These are phyloP conservation scores for Dactylellina leptospora DNA, from an alignment of 2,329 filamentous ascomycete species.

Conservation along the genomic window DNA sequence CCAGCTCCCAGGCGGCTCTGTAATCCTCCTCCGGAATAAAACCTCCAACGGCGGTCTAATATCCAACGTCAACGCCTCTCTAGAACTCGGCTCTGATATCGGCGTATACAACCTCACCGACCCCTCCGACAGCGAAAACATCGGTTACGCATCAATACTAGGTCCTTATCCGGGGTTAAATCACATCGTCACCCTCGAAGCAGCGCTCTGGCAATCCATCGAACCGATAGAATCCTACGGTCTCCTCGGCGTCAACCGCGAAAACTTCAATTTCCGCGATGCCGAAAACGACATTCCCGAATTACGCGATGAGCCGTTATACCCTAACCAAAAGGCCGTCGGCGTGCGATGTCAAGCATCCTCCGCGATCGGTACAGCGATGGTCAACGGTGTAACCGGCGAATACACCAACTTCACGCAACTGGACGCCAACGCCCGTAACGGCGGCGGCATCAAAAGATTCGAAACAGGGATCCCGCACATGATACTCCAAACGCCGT, in stretches of 20 bases:
- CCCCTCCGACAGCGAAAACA: slow-evolving; percentile 20
- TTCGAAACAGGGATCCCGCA: slow-evolving; percentile 45
- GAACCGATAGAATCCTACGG: slow-evolving; percentile 23
- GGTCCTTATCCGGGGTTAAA: slow-evolving; percentile 27
- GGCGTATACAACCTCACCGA: slow-evolving; percentile 8
- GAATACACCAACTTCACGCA: slow-evolving; percentile 37
- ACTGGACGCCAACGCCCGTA: slow-evolving; percentile 17
- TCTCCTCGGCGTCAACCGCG: slow-evolving; percentile 9
- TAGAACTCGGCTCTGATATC: slow-evolving; percentile 35
- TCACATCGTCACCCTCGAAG: slow-evolving; percentile 28
- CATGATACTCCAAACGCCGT: slow-evolving; percentile 34
- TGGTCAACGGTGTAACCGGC: slow-evolving; percentile 33
- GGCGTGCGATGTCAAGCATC: slow-evolving; percentile 43
- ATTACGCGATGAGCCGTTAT: slow-evolving; percentile 18
- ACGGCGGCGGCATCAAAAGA: slow-evolving; percentile 44
- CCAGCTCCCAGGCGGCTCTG: slow-evolving; percentile 1
- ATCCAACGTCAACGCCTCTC: slow-evolving; percentile 39
- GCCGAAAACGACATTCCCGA: slow-evolving; percentile 47
- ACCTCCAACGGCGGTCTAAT: slow-evolving; percentile 11
- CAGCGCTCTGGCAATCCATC: slow-evolving; percentile 40
- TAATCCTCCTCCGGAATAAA: slow-evolving; percentile 32
- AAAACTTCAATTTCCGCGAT: slow-evolving; percentile 39
- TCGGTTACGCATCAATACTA: slow-evolving; percentile 32
- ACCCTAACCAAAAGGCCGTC: slow-evolving; percentile 43
- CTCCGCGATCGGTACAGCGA: slow-evolving; percentile 36